Evolutionary conservation across 75 land plant genomes (phyloP), one percentile per base, ranked within the genome.

Genomic region (Selaginella moellendorffii): DNA sequence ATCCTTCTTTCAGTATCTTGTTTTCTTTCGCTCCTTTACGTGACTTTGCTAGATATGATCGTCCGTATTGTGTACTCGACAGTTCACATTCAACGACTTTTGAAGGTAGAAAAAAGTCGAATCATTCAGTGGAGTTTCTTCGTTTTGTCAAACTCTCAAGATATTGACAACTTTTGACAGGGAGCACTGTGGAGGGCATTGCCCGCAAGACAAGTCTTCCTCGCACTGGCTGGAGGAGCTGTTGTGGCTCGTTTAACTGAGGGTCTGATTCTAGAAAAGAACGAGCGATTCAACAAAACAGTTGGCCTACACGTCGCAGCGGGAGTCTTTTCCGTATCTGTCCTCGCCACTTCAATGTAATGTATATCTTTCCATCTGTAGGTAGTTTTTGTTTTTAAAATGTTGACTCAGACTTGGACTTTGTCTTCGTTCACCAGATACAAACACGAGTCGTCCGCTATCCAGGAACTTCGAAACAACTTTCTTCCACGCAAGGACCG

Each of bases 191-290:
- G 59, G 31, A 63, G 69, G 19, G 85, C 82, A 66, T 65, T 93
- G 51, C 98, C 98, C 65, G 77, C 83, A 30, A 29, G 65, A 54
- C 51, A 54, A 31, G 98, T 91, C 26, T 80, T 83, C 77, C 26
- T 26, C 23, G 54, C 77, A 18, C 54, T 93, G 12, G 62, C 76
- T 22, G 42, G 76, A 62, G 74, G 95, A 31, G 80, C 79, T 12
- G 29, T 80, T 25, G 65, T 61, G 5, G 85, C 90, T 14, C 72
- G 68, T 27, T 24, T 80, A 14, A 82, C 89, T 64, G 85, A 85
- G 70, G 76, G 30, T 28, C 27, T 71, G 61, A 68, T 85, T 61
- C 42, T 93, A 76, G 84, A 93, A 52, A 54, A 54, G 0, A 36
- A 14, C 46, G 73, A 93, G 5, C 73, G 69, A 5, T 88, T 88